Conservation (phyloP, 176 grass and related monocot genomes). For the Oropetium thomaeum region DNA sequence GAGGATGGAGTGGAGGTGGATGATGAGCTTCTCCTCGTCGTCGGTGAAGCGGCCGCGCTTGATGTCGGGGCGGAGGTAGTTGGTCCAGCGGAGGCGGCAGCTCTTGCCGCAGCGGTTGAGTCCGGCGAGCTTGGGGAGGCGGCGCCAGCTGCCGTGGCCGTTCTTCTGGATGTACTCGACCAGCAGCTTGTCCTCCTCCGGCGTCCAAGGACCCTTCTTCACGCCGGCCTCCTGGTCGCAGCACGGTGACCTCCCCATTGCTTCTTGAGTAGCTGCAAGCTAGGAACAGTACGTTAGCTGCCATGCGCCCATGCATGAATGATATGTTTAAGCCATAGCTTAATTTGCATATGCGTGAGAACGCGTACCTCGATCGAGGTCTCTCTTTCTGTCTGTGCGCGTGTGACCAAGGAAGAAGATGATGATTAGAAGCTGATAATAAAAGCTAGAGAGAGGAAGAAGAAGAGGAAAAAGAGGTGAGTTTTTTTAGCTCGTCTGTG, state of each 20-base stretch:
- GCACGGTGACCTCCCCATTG: slow-evolving; percentile 87
- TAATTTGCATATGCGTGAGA: not conserved
- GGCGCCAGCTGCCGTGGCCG: slow-evolving; percentile 81
- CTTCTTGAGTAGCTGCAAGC: not conserved
- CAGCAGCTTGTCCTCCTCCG: slow-evolving; percentile 74
- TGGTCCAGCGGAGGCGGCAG: slow-evolving; percentile 92
- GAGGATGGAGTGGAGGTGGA: slow-evolving; percentile 62
- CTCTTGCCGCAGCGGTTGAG: slow-evolving; percentile 96
- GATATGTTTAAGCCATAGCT: not conserved
- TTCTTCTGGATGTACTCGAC: slow-evolving; percentile 62
- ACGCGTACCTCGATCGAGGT: not conserved
- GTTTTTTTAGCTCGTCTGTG: not conserved
- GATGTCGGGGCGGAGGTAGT: slow-evolving; percentile 93
- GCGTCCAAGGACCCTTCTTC: slow-evolving; percentile 83
- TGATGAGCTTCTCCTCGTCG: slow-evolving; percentile 83
- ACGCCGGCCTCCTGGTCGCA: slow-evolving; percentile 64
- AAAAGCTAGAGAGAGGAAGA: not conserved
- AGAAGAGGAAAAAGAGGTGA: not conserved
- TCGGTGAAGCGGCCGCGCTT: slow-evolving; percentile 78
- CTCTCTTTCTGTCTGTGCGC: not conserved
- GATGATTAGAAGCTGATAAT: not conserved
- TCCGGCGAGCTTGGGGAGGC: slow-evolving; percentile 77
- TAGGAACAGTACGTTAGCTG: too few species aligned
- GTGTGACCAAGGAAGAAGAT: not conserved
- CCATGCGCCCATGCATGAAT: not conserved